Base-by-base conservation (phyloP, 257 asterid species). In the Petunia axillaris region DNA sequence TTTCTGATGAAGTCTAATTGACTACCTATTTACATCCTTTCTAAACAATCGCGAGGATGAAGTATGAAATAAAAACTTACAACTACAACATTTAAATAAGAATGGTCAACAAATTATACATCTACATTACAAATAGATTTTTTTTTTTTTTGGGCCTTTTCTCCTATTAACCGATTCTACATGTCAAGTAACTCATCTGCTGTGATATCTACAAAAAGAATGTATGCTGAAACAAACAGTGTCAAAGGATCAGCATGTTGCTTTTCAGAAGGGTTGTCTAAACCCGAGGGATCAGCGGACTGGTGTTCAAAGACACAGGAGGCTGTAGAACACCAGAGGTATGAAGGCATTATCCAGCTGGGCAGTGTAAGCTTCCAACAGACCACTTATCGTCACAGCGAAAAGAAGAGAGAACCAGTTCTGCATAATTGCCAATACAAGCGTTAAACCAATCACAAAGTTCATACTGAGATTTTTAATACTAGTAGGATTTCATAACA, bases 281-380 rank as follows among this genome's bases (percentile, higher is more conserved):
- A 67, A 74, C 41, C 46, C 63, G 55, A 75, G 10, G 83, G 57
- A 57, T 10, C 62, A 73, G 36, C 36, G 36, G 25, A 73, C 0
- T 48, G 13, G 59, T n/a, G 35, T 85, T 85, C 76, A 96, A 77
- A 94, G 87, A 80, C 99, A 96, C 62, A 96, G 97, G 77, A 96
- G 90, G 80, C 98, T 94, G 85, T 94, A 91, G 92, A 96, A 96
- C 75, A 96, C 85, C 44, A 96, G 94, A 79, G 99, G 98, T 89
- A 96, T 96, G 89, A 94, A 96, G 81, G 99, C 98, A 76, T 96
- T 94, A 79, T 96, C 99, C 37, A 96, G 97, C 89, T 96, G 99
- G 40, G 98, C 95, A 1, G 98, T 94, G 89, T 91, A 91, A 50
- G 98, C 98, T 89, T 96, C 99, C 94, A 96, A 86, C 83, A 96